Evolutionary conservation across 441 rosid genomes (phyloP), one percentile per base, ranked within the genome.

Genomic region (Erodium chrysanthum): DNA sequence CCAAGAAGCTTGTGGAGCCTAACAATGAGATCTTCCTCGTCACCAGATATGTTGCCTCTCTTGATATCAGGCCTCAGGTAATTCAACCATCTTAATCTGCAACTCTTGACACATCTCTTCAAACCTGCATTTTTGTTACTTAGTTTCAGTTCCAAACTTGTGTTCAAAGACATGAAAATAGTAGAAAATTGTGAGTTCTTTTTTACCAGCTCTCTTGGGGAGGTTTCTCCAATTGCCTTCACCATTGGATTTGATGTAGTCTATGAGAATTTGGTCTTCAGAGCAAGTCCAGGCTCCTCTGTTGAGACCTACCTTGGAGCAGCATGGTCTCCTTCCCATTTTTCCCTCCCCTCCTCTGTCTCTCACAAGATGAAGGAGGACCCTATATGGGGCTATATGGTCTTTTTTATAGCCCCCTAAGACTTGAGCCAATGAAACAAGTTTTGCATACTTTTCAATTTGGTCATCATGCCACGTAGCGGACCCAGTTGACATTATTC

Each of bases 201-300:
- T n/a, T n/a, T 31, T 31, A 31, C 56, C 56, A 48, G 80, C 78
- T 63, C 17, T 42, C 59, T 71, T 65, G 58, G 80, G 71, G 23
- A 76, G 48, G 72, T 46, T 68, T 69, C 71, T 60, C 76, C 80
- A 77, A 46, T 71, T 70, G n/a, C 80, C 77, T 65, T 70, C 74
- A 8, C 76, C 77, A 23, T 73, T 69, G 42, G 14, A 42, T 0
- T 64, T 73, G 23, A 76, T 54, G 70, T 70, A 66, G 7, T 70
- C 56, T 0, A 33, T 22, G 59, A 77, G 77, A 15, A 68, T 48
- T 61, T 60, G n/a, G 21, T 77, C 77, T 58, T 76, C 35, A 2
- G 4, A 5, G 35, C 5, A 31, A 31, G 35, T 31, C 35, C 35
- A 31, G 6, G 35, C 35, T 31, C 35, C 35, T 31, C 35, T 31